Base-by-base conservation (phyloP, 2,329 filamentous ascomycete genomes). In the Fusarium papillatum region DNA sequence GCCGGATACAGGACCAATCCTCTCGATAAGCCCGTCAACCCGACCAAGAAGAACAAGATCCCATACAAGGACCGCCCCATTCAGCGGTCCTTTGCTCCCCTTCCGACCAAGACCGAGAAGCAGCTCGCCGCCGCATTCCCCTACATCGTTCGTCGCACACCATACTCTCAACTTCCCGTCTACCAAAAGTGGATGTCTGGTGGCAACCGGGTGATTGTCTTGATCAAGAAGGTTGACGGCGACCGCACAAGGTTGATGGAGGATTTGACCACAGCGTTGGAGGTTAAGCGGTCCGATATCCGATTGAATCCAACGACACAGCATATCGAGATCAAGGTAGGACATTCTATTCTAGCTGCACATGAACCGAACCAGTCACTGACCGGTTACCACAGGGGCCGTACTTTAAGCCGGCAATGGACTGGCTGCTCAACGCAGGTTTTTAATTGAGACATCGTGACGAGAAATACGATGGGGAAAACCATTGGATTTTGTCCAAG, bases 201-300 rank as follows among this genome's bases (percentile, higher is more conserved):
- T 64, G 95, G 95, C 17, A 97, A 94, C 76, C 88, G 92, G 81
- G 91, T 92, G 79, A 85, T 94, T 79, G 97, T 96, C 7, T 84
- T 91, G 68, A 85, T 99, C 68, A 94, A 95, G 83, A 95, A 94
- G 84, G 89, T 96, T 62, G 92, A 95, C 69, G 97, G 97, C 19
- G 90, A 98, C 82, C 80, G 92, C 62, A 83, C 86, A 38, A 89
- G 87, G 5, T 82, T 98, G 75, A 88, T 90, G 72, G 84, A 89
- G 41, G 93, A 95, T 77, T 82, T 98, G 68, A 85, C 87, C 43
- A 81, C 85, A 24, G 89, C 87, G 14, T 83, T 98, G 72, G 84
- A 87, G 2, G 80, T 96, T 50, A 84, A 88, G 29, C 81, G 87
- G 62, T 86, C 89, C 17, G 85, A 91, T 9, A 86, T 93, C 50